Evolutionary conservation across 208 protist genomes (phyloP), one percentile per base, ranked within the genome.

Genomic region (Acanthamoeba lenticulata): DNA sequence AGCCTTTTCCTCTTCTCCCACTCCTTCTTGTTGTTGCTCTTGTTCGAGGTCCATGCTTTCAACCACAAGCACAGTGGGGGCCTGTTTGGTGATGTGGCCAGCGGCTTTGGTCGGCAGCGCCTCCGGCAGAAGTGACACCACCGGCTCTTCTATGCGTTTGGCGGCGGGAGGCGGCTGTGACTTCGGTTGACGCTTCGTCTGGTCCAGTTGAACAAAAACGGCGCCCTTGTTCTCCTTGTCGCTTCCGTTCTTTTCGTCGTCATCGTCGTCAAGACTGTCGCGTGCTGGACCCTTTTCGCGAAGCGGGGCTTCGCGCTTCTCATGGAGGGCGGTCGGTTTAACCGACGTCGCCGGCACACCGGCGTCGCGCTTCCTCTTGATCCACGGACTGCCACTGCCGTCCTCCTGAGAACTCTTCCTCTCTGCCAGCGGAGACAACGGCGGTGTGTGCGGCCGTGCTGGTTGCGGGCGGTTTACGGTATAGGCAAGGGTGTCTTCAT

Each of bases 301-400:
- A n/a, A n/a, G n/a, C n/a, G n/a, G n/a, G 27, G n/a, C 21, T 69
- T 69, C 29, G 24, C 60, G 36, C 36, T 42, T 17, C 29, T 15
- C 32, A 44, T 79, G 36, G 36, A 79, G 67, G 9, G 36, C 36
- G 17, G 38, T 45, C 21, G 67, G 67, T 36, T 79, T 79, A 5
- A 45, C 38, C 9, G 36, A 29, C 36, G 67, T 19, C 49, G 19
- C 49, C 49, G 49, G 42, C 5, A 55, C 77, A 7, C 13, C 29
- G 13, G 13, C 45, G 21, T 86, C 77, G 2, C 77, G 77, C 44
- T 86, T 86, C 77, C 77, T 6, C 77, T 57, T 55, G 24, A 86
- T 55, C 77, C 77, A 86, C n/a, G 77, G 77, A 27, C 77, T 86
- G 45, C 77, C 67, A 27, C n/a, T 57, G 42, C 77, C 77, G 13